Base-by-base conservation (phyloP, 208 protist genomes). In the Wallacemonas rigidus region DNA sequence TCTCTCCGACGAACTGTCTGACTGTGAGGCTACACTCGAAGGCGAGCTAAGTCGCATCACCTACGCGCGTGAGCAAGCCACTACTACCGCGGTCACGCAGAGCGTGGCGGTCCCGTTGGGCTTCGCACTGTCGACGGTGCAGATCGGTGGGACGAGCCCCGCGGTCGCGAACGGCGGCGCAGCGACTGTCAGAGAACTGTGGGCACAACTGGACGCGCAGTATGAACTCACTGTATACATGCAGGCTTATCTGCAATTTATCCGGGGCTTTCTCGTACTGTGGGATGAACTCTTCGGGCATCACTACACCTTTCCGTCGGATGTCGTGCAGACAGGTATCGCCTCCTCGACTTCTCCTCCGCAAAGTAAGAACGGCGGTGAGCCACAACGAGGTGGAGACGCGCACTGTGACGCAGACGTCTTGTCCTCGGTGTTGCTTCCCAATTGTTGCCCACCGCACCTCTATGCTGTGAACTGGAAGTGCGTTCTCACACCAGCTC, bases 211-310 rank as follows among this genome's bases (percentile, higher is more conserved):
- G 55, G 54, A 62, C 2, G 43, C 38, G 15, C 50, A 69, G 50
- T 36, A 35, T 36, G 64, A 72, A 15, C 50, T 72, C 54, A 63
- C 56, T 40, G 68, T 75, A 60, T 89, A 86, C 69, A 72, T 70
- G 44, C 63, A 82, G 69, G 76, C 74, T 38, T 92, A 92, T 57
- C 63, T 64, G 1, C 81, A 83, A n/a, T 82, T 82, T 61, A 70
- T 95, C 2, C 38, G 38, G 9, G 77, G 77, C 60, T 95, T 92
- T 56, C 67, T 77, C 53, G 57, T 54, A 62, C 61, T 91, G 17
- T 95, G 90, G 90, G 74, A 70, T n/a, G 76, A 86, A 63, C 75
- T 95, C 4, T 95, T 95, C 70, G 83, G 82, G 11, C 45, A 68
- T 0, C 67, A 79, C 50, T 86, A 91, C 72, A 65, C 26, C 43